Evolutionary conservation across 306 rosid species (phyloP), one percentile per base, ranked within the genome.

Genomic region (Alnus glutinosa): DNA sequence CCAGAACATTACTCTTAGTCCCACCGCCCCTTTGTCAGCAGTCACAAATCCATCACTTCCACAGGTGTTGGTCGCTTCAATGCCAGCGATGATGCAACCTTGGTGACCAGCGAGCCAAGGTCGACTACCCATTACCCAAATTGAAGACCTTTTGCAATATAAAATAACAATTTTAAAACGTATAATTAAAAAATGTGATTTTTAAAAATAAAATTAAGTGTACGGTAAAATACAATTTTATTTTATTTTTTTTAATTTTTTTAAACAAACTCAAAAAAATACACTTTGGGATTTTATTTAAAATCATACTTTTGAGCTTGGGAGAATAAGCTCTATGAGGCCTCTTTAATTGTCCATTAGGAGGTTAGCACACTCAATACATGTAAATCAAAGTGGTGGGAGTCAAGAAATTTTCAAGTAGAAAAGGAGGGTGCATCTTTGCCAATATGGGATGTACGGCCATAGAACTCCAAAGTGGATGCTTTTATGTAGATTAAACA

Each of bases 21-120:
- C 46, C 28, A 47, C 3, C 32, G 1, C 47, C 63, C 44, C 46
- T 50, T 8, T 37, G 32, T 69, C 48, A 71, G 75, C 48, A 71
- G 75, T 70, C 78, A 55, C 69, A 46, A 13, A 77, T 80, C 75
- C 62, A 74, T 63, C 74, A 76, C 71, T 54, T 78, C 59, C 77
- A 19, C 51, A 48, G 19, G 71, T 10, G 23, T 69, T 19, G 30
- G 78, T 75, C 66, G n/a, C 69, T 78, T 78, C 80, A 72, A 58
- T 70, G 82, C 58, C 57, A 46, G 57, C 78, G 2, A 30, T 54
- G 57, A 30, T 54, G 70, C 57, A 28, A 63, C 14, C 72, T 51
- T 52, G 54, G 70, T 76, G 86, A 84, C 32, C 39, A 46, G 7
- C 13, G 42, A 61, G 70, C 49, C 58, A 36, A 66, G 48, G n/a